Evolutionary conservation across 108 stramenopile genomes (phyloP).

Genomic region (Epithemia pelagica): DNA sequence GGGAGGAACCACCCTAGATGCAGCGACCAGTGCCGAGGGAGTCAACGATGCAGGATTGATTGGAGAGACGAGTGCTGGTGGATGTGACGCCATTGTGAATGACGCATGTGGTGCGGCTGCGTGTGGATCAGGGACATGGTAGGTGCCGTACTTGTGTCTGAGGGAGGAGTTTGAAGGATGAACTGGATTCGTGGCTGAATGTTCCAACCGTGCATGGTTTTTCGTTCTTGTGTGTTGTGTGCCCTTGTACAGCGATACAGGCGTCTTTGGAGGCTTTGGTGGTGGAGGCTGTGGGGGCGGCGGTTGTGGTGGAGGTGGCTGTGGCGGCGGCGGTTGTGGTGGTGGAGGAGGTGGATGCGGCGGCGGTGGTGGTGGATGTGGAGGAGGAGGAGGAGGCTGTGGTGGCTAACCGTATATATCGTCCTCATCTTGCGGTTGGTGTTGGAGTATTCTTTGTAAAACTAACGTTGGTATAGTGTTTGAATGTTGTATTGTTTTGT

Average conservation of each 20-base stretch:
- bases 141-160: too few relatives aligned
- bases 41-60: too few relatives aligned
- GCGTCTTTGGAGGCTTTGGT: not conserved
- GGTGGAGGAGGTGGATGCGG: not conserved
- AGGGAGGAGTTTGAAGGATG: too few relatives aligned
- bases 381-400: not conserved
- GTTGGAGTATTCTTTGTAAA: too few relatives aligned
- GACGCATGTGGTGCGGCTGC: not conserved
- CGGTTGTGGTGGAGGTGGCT: conserved; percentile 1
- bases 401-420: too few relatives aligned
- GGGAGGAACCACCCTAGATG: too few relatives aligned
- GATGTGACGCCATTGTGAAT: not conserved
- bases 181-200: not conserved
- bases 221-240: not conserved
- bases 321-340: conserved; percentile 5
- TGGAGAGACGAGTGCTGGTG: not conserved
- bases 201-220: not conserved
- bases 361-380: not conserved
- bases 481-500: too few relatives aligned
- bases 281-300: conserved; percentile 4
- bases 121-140: not conserved
- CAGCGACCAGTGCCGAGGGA: too few relatives aligned
- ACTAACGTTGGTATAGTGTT: too few relatives aligned
- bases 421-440: too few relatives aligned
- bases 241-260: not conserved